Percentiles rank a stretch among this genome's conserved stretches.
These are phyloP conservation scores for Vitis riparia DNA, from an alignment of 164 flowering plant species.

Conservation along the genomic window DNA sequence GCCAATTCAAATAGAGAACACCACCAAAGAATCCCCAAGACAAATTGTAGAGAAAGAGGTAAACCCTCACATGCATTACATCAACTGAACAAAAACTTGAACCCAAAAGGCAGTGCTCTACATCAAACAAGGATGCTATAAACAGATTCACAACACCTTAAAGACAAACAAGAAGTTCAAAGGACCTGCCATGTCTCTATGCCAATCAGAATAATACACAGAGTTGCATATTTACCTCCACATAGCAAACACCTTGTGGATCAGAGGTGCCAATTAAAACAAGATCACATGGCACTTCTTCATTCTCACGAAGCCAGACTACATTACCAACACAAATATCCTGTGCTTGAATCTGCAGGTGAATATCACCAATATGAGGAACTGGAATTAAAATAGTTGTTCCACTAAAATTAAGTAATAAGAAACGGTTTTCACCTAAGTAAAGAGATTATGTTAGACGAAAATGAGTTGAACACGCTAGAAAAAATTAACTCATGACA, in stretches of 20 bases:
- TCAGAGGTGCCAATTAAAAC: conserved; percentile 93
- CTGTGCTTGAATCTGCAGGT: conserved; percentile 79
- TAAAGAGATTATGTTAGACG: neutral
- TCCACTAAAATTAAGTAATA: neutral
- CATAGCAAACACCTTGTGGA: conserved; percentile 81
- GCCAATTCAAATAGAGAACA: too few relatives aligned
- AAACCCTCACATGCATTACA: too few relatives aligned
- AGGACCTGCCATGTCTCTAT: too few relatives aligned
- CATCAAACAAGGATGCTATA: neutral
- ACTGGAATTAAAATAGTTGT: neutral
- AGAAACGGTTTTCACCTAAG: neutral
- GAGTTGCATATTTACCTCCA: conserved; percentile 62
- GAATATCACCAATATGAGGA: conserved; percentile 9
- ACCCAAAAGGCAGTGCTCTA: neutral
- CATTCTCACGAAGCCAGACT: conserved; percentile 98
- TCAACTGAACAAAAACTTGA: too few relatives aligned
- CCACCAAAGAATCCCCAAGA: too few relatives aligned
- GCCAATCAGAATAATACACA: neutral
- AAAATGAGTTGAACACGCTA: neutral
- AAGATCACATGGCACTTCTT: conserved; percentile 99
- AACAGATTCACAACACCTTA: neutral
- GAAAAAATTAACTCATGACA: neutral
- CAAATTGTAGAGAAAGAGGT: too few relatives aligned
- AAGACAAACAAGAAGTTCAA: too few relatives aligned
- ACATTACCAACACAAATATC: conserved; percentile 86